Evolutionary conservation across 805 yeast species (phyloP), one percentile per base, ranked within the genome.

Genomic region (Cyberlindnera veronae): DNA sequence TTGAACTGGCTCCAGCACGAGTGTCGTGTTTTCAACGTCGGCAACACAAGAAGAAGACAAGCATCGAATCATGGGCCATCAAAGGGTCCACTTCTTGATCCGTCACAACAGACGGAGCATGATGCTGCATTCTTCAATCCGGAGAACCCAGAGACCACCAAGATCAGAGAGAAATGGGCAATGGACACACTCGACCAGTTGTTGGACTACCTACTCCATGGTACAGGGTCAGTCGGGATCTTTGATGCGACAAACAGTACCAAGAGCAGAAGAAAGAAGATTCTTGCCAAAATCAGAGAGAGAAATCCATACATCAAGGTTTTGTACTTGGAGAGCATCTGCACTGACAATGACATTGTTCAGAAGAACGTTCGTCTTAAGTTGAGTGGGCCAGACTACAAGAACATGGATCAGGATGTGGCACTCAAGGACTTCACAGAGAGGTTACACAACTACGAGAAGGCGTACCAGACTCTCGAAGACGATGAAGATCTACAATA

Each of bases 1-100:
- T 68, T 91, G 58, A 91, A 91, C 64, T 91, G 96, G 95, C 76
- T 89, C 29, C 95, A 90, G 63, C 95, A 90, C 54, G 88, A 85
- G 51, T 81, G 95, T 44, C 74, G 83, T 48, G 90, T 91, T 9
- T 91, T 93, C 68, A 91, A 91, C 57, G 99, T 93, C 22, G 99
- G 99, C 1, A 86, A 93, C 54, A 91, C 97, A 0, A 74, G 99
- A 54, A 72, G 98, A 55, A 77, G 79, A 48, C 89, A 84, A 47
- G 74, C 77, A 11, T 19, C 40, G 7, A 68, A 72, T 42, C 70
- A 74, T 9, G 93, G 93, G 0, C 93, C 93, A 1, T 84, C 86
- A 21, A 68, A 63, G 21, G 70, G 72, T 7, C 95, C 95, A 6
- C 57, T 78, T 23, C 76, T 80, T 0, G 81, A 74, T 45, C 20